Percentiles rank a stretch among this genome's conserved stretches.
Conservation (phyloP, 2,329 filamentous ascomycete genomes). For the Sporothrix humicola region DNA sequence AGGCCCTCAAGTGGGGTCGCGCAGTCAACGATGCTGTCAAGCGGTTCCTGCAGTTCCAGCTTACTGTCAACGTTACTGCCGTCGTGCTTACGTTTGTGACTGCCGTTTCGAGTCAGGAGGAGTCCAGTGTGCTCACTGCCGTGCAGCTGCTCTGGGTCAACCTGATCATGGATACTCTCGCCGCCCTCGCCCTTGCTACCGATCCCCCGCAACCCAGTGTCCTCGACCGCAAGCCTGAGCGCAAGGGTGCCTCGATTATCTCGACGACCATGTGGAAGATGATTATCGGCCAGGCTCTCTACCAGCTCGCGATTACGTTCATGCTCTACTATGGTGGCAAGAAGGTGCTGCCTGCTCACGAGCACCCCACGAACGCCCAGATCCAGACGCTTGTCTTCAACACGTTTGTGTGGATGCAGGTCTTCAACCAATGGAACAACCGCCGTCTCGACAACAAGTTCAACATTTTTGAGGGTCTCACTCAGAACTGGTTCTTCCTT, state of each 20-base stretch:
- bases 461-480: slow-evolving; percentile 92
- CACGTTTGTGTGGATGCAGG: slow-evolving; percentile 99
- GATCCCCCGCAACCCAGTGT: slow-evolving; percentile 86
- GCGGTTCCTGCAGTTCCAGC: slow-evolving; percentile 77
- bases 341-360: slow-evolving; percentile 46
- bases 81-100: slow-evolving; percentile 87
- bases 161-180: slow-evolving; percentile 96
- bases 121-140: slow-evolving; percentile 79
- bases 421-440: slow-evolving; percentile 98
- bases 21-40: slow-evolving; percentile 79
- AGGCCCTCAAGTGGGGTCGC: slow-evolving; percentile 80
- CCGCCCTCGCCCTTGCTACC: slow-evolving; percentile 84
- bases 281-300: slow-evolving; percentile 91
- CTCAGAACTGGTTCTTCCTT: slow-evolving; percentile 86
- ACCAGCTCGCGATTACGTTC: slow-evolving; percentile 81
- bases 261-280: slow-evolving; percentile 98
- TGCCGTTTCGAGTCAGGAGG: slow-evolving; percentile 71
- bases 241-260: slow-evolving; percentile 67
- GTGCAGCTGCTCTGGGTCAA: slow-evolving; percentile 97
- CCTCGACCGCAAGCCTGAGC: slow-evolving; percentile 74
- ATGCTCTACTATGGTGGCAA: slow-evolving; percentile 69
- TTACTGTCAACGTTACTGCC: slow-evolving; percentile 90
- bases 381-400: slow-evolving; percentile 91
- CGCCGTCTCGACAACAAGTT: slow-evolving; percentile 91
- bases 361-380: slow-evolving; percentile 53